These are phyloP conservation scores for Peronospora belbahrii DNA, from an alignment of 352 stramenopile species.

Conservation along the genomic window DNA sequence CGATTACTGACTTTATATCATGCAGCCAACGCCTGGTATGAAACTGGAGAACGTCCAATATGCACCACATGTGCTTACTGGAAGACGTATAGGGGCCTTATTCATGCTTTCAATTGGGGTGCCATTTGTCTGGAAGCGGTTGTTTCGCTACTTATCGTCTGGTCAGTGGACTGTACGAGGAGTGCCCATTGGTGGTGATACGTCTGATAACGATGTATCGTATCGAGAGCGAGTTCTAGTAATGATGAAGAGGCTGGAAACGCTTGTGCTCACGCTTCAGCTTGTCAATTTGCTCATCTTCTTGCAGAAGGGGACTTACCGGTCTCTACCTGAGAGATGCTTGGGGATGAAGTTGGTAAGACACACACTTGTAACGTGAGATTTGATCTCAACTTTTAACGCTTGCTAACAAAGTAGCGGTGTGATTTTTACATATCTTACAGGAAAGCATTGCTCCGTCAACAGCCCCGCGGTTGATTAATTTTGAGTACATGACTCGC, in stretches of 20 bases:
- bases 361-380: neutral
- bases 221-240: conserved; percentile 29
- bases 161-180: conserved; percentile 29
- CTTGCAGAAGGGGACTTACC: conserved; percentile 58
- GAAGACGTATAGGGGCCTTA: conserved; percentile 39
- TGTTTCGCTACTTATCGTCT: conserved; percentile 54
- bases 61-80: conserved; percentile 33
- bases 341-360: conserved; percentile 65
- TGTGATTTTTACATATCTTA: conserved; percentile 2
- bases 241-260: conserved; percentile 70
- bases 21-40: conserved; percentile 74
- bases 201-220: neutral
- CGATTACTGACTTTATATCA: neutral
- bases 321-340: conserved; percentile 62
- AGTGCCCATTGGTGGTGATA: neutral
- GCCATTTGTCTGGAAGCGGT: conserved; percentile 73
- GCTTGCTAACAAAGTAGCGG: conserved; percentile 1
- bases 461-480: conserved; percentile 57
- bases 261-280: conserved; percentile 53
- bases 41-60: conserved; percentile 79
- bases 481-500: conserved; percentile 85
- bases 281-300: conserved; percentile 70
- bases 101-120: conserved; percentile 66
- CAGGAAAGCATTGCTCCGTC: conserved; percentile 54
- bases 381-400: neutral